Base-by-base conservation (phyloP, 2,329 filamentous ascomycete species). In the Microsporum canis region DNA sequence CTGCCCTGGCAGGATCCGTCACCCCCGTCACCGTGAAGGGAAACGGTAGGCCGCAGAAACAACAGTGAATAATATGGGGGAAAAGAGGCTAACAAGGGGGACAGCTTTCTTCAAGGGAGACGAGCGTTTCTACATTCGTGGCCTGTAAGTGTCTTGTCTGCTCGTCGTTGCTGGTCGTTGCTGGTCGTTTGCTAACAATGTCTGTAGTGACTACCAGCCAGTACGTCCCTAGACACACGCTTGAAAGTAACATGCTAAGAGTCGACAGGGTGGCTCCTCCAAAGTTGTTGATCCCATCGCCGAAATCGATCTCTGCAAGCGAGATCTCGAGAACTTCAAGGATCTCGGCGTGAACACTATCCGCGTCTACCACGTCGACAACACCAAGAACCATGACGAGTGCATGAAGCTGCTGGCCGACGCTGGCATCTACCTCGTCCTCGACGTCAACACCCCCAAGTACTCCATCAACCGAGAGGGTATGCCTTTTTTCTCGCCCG, bases 321-420 rank as follows among this genome's bases (percentile, higher is more conserved):
- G 91, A 66, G 90, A 95, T 71, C 87, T 96, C 68, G 76, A 78
- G 58, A 80, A 89, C 72, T 95, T 96, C 84, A 83, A 89, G 79
- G 83, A 90, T 66, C 81, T 96, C 58, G 90, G 91, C 57, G 79
- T 96, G 77, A 96, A 96, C 80, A 91, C 90, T 31, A 81, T 96
- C 71, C 91, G 91, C 75, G 88, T 96, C 64, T 96, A 96, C 82
- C 90, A 88, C 14, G 86, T 95, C 67, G 91, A 96, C 80, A 96
- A 96, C 82, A 86, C 85, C 58, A 78, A 80, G 68, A 77, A 87
- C 74, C 91, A 96, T 77, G 86, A 91, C 69, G 82, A 84, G 64
- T 96, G 91, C 80, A 96, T 96, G 91, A 78, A 81, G 63, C 80
- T 82, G 53, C 81, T 96, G 63, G 86, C 84, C 59, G 88, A 88